Base-by-base conservation (phyloP, 345 rosid genomes). In the Ceriops decandra region DNA sequence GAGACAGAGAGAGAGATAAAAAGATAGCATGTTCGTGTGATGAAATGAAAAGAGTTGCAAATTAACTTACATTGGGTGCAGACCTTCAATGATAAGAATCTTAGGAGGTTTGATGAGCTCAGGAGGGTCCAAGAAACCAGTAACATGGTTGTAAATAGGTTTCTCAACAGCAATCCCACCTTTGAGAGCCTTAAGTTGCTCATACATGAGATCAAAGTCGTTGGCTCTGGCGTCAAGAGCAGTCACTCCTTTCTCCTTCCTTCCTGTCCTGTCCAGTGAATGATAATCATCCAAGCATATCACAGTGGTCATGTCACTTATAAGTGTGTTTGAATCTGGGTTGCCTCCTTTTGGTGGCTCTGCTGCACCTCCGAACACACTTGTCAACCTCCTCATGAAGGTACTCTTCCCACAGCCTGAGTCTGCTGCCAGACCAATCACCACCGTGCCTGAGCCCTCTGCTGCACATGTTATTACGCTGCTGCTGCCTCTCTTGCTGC, bases 1-100 rank as follows among this genome's bases (percentile, higher is more conserved):
- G n/a, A 35, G 1, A 49, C 0, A 69, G 35, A 31, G 68, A 67
- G 52, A 16, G 5, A 38, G 9, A 22, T 24, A 8, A 21, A 42
- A 22, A n/a, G 59, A 35, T 36, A 24, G 57, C 49, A 60, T 8
- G 17, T 47, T 32, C 20, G 51, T 8, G 22, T 20, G 32, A 59
- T 58, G 52, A 47, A 60, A 17, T 22, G 22, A 42, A 36, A 5
- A 16, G 36, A 16, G 36, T 1, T 57, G 0, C 20, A 30, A 22
- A 1, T 56, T 17, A 16, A 75, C 96, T 91, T 85, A 95, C 99
- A 95, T 91, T 42, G 99, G 99, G 64, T 95, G 99, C 63, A 95
- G 79, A 24, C 99, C 99, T 90, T 95, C 99, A 73, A 95, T 91
- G 70, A 95, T 97, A 57, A 89, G 93, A 73, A 95, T 95, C 89